phyloP scores from a whole-genome alignment of 2,329 filamentous ascomycete genomes.

The Allantophomopsis cytisporea region DNA sequence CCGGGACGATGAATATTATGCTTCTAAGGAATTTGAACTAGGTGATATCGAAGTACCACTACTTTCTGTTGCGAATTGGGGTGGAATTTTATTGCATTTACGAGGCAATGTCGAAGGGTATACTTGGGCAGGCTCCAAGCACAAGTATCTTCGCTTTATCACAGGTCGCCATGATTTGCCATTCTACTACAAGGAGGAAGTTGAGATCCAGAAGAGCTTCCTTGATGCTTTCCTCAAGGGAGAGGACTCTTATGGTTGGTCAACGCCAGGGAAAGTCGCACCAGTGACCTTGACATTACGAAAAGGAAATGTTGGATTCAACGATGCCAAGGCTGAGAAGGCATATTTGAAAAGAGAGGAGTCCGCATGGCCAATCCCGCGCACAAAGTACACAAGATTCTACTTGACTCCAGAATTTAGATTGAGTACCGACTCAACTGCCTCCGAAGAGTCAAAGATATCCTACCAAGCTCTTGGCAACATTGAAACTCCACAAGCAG shows the following conservation, averaged over 20 bases:
- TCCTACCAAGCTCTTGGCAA: conserved; percentile 20
- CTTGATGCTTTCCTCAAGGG: conserved; percentile 59
- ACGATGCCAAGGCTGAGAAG: conserved; percentile 46
- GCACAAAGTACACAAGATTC: conserved; percentile 49
- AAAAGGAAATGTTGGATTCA: conserved; percentile 54
- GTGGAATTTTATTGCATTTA: conserved; percentile 54
- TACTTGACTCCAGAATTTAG: conserved; percentile 33
- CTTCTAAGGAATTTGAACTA: conserved; percentile 37
- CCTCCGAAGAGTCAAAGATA: conserved; percentile 13
- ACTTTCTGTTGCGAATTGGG: conserved; percentile 57
- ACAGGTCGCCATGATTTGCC: conserved; percentile 58
- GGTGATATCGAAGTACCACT: conserved; percentile 54
- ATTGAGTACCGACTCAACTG: conserved; percentile 3
- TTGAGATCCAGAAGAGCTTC: conserved; percentile 53
- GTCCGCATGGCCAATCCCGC: conserved; percentile 50
- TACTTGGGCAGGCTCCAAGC: conserved; percentile 44
- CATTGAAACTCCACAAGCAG: conserved; percentile 27
- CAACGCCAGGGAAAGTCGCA: conserved; percentile 38
- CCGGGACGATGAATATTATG: conserved; percentile 28
- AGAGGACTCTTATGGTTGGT: conserved; percentile 50
- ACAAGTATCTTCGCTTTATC: conserved; percentile 59
- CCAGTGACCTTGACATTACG: conserved; percentile 47
- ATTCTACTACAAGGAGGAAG: conserved; percentile 58
- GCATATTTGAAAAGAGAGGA: conserved; percentile 40
- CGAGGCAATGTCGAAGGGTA: conserved; percentile 58